These are phyloP conservation scores for Tephrocybe sp. DNA, from an alignment of 768 basidiomycete species.

Conservation along the genomic window DNA sequence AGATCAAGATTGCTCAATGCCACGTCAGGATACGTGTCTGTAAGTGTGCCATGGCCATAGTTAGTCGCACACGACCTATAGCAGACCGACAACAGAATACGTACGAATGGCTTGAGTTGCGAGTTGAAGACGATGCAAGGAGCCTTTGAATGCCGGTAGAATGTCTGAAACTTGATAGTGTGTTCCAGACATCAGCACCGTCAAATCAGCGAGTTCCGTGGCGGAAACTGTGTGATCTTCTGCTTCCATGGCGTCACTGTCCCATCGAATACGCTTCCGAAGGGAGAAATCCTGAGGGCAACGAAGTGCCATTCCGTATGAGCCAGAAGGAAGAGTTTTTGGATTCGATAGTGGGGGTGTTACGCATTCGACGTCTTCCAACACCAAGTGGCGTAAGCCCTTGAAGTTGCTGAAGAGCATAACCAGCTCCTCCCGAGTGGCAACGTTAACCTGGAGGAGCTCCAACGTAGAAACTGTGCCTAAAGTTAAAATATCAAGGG, in stretches of 20 bases:
- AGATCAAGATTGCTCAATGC: constrained; percentile 20
- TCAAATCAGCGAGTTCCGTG: constrained; percentile 9
- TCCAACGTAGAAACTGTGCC: constrained; percentile 7
- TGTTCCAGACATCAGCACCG: background rate
- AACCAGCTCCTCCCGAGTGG: constrained; percentile 4
- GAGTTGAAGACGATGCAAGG: constrained; percentile 10
- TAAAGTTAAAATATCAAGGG: background rate
- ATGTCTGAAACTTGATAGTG: background rate
- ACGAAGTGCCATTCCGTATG: constrained; percentile 7
- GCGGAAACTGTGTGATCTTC: background rate
- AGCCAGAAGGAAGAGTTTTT: constrained; percentile 1
- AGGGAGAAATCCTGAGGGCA: constrained; percentile 8
- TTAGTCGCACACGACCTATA: background rate
- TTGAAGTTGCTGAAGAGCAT: constrained; percentile 7
- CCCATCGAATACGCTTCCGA: constrained; percentile 6
- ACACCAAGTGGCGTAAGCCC: constrained; percentile 9
- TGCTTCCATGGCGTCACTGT: background rate
- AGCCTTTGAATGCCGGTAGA: constrained; percentile 6
- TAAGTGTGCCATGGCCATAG: background rate
- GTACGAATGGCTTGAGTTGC: constrained; percentile 11
- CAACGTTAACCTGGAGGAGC: constrained; percentile 3
- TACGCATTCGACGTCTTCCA: constrained; percentile 5
- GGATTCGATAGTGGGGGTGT: background rate
- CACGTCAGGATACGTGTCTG: constrained; percentile 15
- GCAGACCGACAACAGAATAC: background rate